Base-by-base conservation (phyloP, 2,329 filamentous ascomycete species). In the Fusarium transvaalense region DNA sequence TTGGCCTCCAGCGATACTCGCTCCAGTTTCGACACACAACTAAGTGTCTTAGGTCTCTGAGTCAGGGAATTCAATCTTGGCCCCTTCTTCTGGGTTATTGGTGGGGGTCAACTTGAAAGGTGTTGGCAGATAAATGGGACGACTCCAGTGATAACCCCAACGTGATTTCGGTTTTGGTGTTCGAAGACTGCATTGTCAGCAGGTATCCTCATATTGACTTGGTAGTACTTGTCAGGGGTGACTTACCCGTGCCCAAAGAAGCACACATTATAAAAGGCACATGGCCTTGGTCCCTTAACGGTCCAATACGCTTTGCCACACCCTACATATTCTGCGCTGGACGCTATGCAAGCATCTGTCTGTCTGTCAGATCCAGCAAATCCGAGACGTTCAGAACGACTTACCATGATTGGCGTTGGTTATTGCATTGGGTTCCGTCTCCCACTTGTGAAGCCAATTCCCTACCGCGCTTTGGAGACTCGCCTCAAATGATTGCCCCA, bases 401-500 rank as follows among this genome's bases (percentile, higher is more conserved):
- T 39, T 25, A 51, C 47, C 34, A 14, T 35, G 15, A 15, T 51
- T 50, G 32, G 31, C 27, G 10, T 14, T 38, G 34, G 47, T 27
- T 19, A 19, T 15, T 17, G 6, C n/a, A 12, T 12, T 6, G 23
- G 17, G n/a, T 21, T 19, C 23, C 10, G 17, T 19, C 23, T 50
- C 25, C 32, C n/a, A 25, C 25, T 29, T 29, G 13, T 27, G 68
- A 3, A 80, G 74, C 78, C 78, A 80, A 13, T 68, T 68, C 10
- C 62, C 68, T 50, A 75, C 71, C 8, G 76, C 76, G 4, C 73
- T 70, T 45, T 76, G 74, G 19, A 79, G 47, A 31, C 77, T 77
- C 14, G 42, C 71, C 25, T 75, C 72, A 42, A 78, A 53, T 3
- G 50, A 53, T 53, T 53, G 50, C 4, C 50, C 50, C 17, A 10